Base-by-base conservation (phyloP, 2,329 filamentous ascomycete species). In the Aspergillus sp. region DNA sequence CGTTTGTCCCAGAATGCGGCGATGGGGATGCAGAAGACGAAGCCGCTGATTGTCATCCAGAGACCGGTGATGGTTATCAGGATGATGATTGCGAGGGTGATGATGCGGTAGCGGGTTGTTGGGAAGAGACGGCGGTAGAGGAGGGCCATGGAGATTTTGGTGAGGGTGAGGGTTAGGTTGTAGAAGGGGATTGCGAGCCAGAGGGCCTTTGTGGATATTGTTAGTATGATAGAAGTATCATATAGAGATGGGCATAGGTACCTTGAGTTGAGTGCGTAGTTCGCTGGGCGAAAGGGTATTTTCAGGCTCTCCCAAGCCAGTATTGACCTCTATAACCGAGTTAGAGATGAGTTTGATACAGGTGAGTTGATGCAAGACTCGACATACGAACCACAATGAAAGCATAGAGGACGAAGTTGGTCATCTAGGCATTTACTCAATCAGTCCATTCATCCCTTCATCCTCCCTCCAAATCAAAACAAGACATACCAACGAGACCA, bases 161-260 rank as follows among this genome's bases (percentile, higher is more conserved):
- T 49, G 2, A 67, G 39, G 31, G 58, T 51, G 5, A 68, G 46
- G 5, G 53, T 48, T 13, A 62, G 40, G 35, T 66, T 67, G 49
- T 68, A 67, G 29, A 65, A 52, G 9, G 63, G 59, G n/a, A 66
- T 45, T 1, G 60, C 57, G n/a, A 59, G 42, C 53, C 55, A 64
- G 27, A 65, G 52, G 13, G 52, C 56, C 32, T 19, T 19, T 19
- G 19, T 19, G 19, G 19, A 19, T 19, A 19, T 19, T 19, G 19
- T 19, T 19, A 19, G 19, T 19, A 19, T 19, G n/a, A n/a, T n/a
- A n/a, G n/a, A n/a, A n/a, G n/a, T n/a, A n/a, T n/a, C n/a, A n/a
- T n/a, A n/a, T n/a, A n/a, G n/a, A n/a, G n/a, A n/a, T n/a, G n/a
- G n/a, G n/a, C n/a, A n/a, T n/a, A n/a, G n/a, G n/a, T 19, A 19